Evolutionary conservation across 208 protist genomes (phyloP).

Genomic region (Trypanosoma avium): DNA sequence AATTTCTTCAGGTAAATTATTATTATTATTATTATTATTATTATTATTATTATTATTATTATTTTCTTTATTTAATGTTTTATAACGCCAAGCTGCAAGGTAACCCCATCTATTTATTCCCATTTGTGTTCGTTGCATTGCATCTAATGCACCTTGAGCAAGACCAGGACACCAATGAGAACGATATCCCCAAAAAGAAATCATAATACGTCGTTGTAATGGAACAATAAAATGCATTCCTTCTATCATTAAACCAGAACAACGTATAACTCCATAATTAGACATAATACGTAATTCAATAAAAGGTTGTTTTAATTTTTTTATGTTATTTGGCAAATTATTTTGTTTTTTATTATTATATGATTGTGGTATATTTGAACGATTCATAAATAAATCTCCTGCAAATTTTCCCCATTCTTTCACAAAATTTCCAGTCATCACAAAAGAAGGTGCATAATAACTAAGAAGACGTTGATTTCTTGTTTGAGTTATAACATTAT

Average conservation of each 20-base stretch:
- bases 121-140: constrained; percentile 13
- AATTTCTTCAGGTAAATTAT: too few species aligned
- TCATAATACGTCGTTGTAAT: constrained; percentile 4
- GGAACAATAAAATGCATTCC: constrained; percentile 11
- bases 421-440: constrained; percentile 1
- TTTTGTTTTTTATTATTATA: not conserved
- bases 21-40: not conserved
- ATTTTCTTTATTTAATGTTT: not conserved
- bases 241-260: constrained; percentile 18
- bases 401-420: constrained; percentile 6
- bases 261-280: constrained; percentile 7
- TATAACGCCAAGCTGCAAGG: constrained; percentile 7
- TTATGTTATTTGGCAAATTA: not conserved
- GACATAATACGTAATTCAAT: constrained; percentile 9
- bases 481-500: not conserved
- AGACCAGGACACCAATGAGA: constrained; percentile 7
- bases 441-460: constrained; percentile 13
- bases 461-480: not conserved
- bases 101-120: constrained; percentile 9
- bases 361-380: not conserved
- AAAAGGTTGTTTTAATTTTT: not conserved
- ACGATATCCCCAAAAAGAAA: constrained; percentile 13
- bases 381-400: constrained; percentile 1
- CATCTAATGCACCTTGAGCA: constrained; percentile 8
- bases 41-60: not conserved